These are phyloP conservation scores for Magnolia sinica DNA, from an alignment of 164 flowering plant genomes.

Conservation along the genomic window DNA sequence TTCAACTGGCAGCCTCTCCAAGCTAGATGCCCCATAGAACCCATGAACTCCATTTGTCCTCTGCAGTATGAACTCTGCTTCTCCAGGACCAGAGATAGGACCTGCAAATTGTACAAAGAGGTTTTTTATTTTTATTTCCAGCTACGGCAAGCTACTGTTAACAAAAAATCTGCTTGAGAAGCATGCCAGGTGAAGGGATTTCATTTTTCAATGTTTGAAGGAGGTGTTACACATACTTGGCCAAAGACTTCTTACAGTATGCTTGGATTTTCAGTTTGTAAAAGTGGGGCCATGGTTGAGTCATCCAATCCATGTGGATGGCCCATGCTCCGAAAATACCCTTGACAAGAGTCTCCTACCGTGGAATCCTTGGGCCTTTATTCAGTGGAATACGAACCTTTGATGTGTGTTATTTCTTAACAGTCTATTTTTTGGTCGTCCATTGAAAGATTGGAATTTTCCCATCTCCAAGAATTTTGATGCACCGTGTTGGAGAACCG, in stretches of 20 bases:
- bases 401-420: neutral
- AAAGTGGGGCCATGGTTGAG: neutral
- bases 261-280: too few relatives aligned
- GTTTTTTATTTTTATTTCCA: neutral
- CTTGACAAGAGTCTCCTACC: neutral
- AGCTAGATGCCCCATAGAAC: conserved; percentile 93
- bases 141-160: neutral
- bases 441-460: neutral
- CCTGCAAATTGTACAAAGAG: conserved; percentile 48
- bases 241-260: too few relatives aligned
- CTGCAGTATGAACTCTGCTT: conserved; percentile 74
- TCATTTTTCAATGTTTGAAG: too few relatives aligned
- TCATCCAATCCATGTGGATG: neutral
- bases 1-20: conserved; percentile 97
- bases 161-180: neutral
- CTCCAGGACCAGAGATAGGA: conserved; percentile 81
- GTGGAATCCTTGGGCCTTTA: neutral
- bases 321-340: neutral
- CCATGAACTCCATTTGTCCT: conserved; percentile 86
- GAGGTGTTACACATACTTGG: too few relatives aligned
- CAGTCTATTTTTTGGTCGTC: neutral
- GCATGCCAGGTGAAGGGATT: too few relatives aligned
- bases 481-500: neutral
- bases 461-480: neutral
- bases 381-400: neutral